Conservation (phyloP, 371 early-diverging fungal species). For the Choanephora cucurbitarum region DNA sequence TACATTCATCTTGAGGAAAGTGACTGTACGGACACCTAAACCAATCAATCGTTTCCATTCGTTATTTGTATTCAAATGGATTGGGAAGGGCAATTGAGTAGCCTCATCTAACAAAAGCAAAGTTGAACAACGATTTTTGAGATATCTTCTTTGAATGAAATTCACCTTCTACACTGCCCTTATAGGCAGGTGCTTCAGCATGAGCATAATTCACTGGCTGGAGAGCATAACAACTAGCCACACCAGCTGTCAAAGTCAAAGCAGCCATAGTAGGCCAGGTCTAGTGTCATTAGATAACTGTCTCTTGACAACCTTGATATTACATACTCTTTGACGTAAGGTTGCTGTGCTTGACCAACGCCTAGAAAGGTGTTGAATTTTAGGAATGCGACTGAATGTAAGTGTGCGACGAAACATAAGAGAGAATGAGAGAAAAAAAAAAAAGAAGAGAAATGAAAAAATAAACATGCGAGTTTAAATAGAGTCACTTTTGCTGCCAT, state of each 20-base stretch:
- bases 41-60: slow-evolving; percentile 59
- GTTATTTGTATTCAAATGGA: slow-evolving; percentile 31
- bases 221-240: slow-evolving; percentile 11
- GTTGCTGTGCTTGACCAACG: neutral
- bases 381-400: neutral
- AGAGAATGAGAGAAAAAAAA: neutral
- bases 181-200: slow-evolving; percentile 31
- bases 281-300: too few relatives aligned
- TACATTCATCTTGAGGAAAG: slow-evolving; percentile 68
- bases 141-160: neutral
- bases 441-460: neutral
- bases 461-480: neutral
- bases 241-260: neutral
- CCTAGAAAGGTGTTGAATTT: neutral
- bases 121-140: too few relatives aligned
- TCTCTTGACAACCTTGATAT: too few relatives aligned
- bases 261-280: slow-evolving; percentile 2
- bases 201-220: slow-evolving; percentile 11
- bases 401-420: neutral
- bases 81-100: slow-evolving; percentile 38
- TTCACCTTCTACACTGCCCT: slow-evolving; percentile 44
- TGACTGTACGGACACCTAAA: slow-evolving; percentile 69
- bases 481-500: neutral
- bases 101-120: slow-evolving; percentile 29
- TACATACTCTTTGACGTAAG: neutral